Conservation (phyloP, 192 early-diverging fungal species). For the Obelidium mucronatum region DNA sequence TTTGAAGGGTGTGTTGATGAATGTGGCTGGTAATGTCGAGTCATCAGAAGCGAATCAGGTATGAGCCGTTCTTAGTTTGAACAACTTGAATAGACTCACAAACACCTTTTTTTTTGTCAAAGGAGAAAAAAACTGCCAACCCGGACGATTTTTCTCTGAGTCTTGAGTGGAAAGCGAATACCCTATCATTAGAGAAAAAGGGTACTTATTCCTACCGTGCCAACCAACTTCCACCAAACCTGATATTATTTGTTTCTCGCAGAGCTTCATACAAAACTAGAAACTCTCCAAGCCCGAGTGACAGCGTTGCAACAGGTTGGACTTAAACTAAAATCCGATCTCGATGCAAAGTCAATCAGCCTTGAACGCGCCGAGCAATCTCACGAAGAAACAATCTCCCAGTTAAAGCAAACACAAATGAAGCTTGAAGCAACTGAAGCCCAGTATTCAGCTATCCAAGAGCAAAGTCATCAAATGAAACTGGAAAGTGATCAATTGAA, state of each 20-base stretch:
- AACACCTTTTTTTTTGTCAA: background rate
- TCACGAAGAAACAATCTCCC: background rate
- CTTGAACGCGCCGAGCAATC: background rate
- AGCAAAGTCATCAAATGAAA: background rate
- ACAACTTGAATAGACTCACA: too few species aligned
- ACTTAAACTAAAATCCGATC: background rate
- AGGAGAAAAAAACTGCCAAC: too few species aligned
- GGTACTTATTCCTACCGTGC: background rate
- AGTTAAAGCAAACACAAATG: background rate
- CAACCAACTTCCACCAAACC: too few species aligned
- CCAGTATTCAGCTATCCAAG: background rate
- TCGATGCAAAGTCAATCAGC: background rate
- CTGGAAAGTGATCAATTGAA: background rate
- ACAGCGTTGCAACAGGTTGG: background rate
- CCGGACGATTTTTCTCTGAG: background rate
- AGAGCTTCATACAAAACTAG: background rate
- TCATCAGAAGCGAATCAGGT: too few species aligned
- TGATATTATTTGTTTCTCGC: too few species aligned
- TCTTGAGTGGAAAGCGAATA: background rate
- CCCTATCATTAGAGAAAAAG: background rate
- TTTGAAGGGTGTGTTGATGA: background rate
- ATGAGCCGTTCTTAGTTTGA: too few species aligned
- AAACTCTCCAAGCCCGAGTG: background rate
- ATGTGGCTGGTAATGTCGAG: background rate
- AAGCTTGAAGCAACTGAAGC: background rate